Base-by-base conservation (phyloP, 2,329 filamentous ascomycete genomes). In the Neoarthrinium moseri region DNA sequence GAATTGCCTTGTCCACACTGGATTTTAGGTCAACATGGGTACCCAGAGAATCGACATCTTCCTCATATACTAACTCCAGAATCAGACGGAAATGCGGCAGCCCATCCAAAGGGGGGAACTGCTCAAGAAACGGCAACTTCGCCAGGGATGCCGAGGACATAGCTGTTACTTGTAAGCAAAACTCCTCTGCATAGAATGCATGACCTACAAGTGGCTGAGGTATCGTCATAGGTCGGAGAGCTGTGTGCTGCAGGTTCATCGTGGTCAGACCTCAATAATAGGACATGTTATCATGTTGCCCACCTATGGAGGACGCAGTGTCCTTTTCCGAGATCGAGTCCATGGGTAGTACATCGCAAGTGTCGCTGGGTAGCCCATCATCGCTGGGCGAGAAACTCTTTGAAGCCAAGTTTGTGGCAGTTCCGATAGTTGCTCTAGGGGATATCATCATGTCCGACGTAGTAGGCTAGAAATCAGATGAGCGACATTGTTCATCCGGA, bases 271-370 rank as follows among this genome's bases (percentile, higher is more conserved):
- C n/a, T n/a, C n/a, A n/a, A n/a, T n/a, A n/a, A n/a, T n/a, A n/a
- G n/a, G n/a, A n/a, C n/a, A n/a, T n/a, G n/a, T n/a, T n/a, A n/a
- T n/a, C n/a, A n/a, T n/a, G n/a, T n/a, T n/a, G n/a, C n/a, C n/a
- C n/a, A n/a, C n/a, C n/a, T n/a, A n/a, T n/a, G n/a, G n/a, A n/a
- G n/a, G n/a, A n/a, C n/a, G n/a, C 17, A 37, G 35, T 20, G 8
- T 4, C 35, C n/a, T 37, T 6, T 20, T 37, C 35, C n/a, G 35
- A 37, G 35, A 37, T 37, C n/a, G 35, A 37, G 10, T 37, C 18
- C 6, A 13, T 20, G 10, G 35, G 35, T 5, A 20, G n/a, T 8
- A 37, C 18, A 8, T 37, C 35, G 6, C n/a, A n/a, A n/a, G n/a
- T n/a, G n/a, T n/a, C n/a, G n/a, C n/a, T n/a, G n/a, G 26, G n/a